phyloP scores from a whole-genome alignment of 305 asterid genomes.

The Fraxinus dipetala region DNA sequence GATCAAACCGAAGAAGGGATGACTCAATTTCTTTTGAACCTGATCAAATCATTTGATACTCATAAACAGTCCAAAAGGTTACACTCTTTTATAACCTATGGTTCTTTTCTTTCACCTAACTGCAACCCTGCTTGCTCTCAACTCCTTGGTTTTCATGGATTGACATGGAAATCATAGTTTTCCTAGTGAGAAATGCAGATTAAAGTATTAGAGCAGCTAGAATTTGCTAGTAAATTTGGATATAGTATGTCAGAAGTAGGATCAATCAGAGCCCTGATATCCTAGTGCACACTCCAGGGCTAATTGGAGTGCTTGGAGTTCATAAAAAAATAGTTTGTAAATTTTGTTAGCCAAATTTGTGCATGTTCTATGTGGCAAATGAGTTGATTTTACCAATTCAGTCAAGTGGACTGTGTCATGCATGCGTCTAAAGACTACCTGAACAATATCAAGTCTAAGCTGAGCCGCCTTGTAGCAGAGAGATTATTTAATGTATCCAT shows the following conservation, averaged over 20 bases:
- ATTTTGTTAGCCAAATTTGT: conserved; percentile 6
- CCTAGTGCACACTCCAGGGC: conserved; percentile 7
- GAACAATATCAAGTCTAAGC: conserved; percentile 4
- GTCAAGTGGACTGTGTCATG: background rate
- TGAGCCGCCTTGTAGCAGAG: background rate
- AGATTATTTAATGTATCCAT: conserved; percentile 4
- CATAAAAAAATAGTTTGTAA: background rate
- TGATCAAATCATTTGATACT: conserved; percentile 80
- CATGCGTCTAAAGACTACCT: background rate
- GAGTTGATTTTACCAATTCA: background rate
- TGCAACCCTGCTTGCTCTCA: conserved; percentile 23
- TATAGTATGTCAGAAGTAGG: background rate
- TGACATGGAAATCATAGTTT: conserved; percentile 1
- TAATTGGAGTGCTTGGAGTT: conserved; percentile 15
- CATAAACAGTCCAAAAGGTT: conserved; percentile 93
- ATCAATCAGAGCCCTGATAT: conserved; percentile 4
- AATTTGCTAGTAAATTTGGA: background rate
- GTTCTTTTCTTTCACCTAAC: background rate
- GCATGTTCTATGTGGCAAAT: conserved; percentile 3
- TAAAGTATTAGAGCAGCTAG: background rate
- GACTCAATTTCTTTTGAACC: conserved; percentile 81
- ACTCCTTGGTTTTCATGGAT: background rate
- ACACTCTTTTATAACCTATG: conserved; percentile 16
- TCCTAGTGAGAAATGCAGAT: conserved; percentile 12
- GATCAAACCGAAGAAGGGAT: conserved; percentile 99